phyloP scores from a whole-genome alignment of 257 asterid genomes.

The Cruciata laevipes region DNA sequence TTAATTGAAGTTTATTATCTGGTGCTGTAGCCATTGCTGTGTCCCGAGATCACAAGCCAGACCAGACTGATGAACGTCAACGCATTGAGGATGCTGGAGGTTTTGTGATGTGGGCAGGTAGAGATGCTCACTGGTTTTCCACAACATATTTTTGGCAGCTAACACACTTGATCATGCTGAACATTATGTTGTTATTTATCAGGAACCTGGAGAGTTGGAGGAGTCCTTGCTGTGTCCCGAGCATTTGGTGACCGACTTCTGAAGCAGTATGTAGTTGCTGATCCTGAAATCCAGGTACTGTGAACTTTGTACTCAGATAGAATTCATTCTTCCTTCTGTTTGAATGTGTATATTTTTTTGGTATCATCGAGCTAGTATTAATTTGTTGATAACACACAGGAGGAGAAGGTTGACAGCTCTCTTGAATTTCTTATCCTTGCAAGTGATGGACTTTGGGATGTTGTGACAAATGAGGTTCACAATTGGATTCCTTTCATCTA shows the following conservation, averaged over 20 bases:
- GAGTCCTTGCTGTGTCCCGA: constrained; percentile 97
- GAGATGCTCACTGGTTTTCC: neutral
- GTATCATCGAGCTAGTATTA: neutral
- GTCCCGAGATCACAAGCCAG: constrained; percentile 96
- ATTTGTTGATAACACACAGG: constrained; percentile 34
- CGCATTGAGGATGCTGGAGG: constrained; percentile 99
- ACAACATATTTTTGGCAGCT: neutral
- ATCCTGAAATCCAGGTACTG: constrained; percentile 84
- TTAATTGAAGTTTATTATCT: constrained; percentile 7
- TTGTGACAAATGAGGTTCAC: constrained; percentile 73
- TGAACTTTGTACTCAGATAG: neutral
- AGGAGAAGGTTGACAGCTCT: constrained; percentile 70
- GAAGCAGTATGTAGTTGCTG: constrained; percentile 92
- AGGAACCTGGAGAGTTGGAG: constrained; percentile 99
- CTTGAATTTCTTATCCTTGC: constrained; percentile 95
- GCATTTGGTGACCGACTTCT: constrained; percentile 91
- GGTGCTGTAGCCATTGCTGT: constrained; percentile 68
- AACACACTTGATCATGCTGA: neutral
- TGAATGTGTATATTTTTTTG: neutral
- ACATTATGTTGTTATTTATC: neutral
- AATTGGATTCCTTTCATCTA: neutral
- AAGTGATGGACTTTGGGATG: constrained; percentile 95
- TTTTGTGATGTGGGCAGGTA: constrained; percentile 99
- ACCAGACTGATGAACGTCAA: constrained; percentile 86
- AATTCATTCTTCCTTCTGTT: neutral